Base-by-base conservation (phyloP, 805 yeast species). In the Clavispora carvajalis region DNA sequence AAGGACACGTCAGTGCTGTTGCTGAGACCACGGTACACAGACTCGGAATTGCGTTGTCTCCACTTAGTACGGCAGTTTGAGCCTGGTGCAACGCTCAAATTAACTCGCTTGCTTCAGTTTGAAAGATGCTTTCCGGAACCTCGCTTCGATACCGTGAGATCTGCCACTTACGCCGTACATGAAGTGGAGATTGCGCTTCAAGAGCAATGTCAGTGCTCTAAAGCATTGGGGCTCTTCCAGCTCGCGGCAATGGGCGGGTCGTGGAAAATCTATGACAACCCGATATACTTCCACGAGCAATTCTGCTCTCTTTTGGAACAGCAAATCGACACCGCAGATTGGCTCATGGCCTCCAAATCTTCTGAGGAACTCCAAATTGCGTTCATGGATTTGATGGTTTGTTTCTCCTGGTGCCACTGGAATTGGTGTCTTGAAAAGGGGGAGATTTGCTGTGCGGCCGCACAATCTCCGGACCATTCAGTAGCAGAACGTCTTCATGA, bases 391-490 rank as follows among this genome's bases (percentile, higher is more conserved):
- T 17, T 49, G 22, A 47, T 44, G 1, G 30, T 33, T 10, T 36
- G 44, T 9, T 39, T 46, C 18, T 25, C 35, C 7, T 49, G 53
- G 53, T 47, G 43, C 16, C 53, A 49, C 25, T 49, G 53, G 53
- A 38, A 45, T 22, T 41, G 42, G 30, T 4, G n/a, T n/a, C n/a
- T n/a, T n/a, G n/a, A n/a, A n/a, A n/a, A n/a, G n/a, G n/a, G n/a
- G n/a, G n/a, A n/a, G n/a, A n/a, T n/a, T n/a, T n/a, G n/a, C n/a
- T n/a, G n/a, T n/a, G n/a, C n/a, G n/a, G n/a, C n/a, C n/a, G n/a
- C n/a, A n/a, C n/a, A n/a, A n/a, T n/a, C n/a, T n/a, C n/a, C n/a
- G n/a, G n/a, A n/a, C n/a, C n/a, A n/a, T n/a, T n/a, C n/a, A n/a
- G n/a, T n/a, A n/a, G n/a, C n/a, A n/a, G n/a, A n/a, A n/a, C n/a